Evolutionary conservation across 495 filamentous ascomycete species (phyloP).

Genomic region (Lasiosphaeria hispida): DNA sequence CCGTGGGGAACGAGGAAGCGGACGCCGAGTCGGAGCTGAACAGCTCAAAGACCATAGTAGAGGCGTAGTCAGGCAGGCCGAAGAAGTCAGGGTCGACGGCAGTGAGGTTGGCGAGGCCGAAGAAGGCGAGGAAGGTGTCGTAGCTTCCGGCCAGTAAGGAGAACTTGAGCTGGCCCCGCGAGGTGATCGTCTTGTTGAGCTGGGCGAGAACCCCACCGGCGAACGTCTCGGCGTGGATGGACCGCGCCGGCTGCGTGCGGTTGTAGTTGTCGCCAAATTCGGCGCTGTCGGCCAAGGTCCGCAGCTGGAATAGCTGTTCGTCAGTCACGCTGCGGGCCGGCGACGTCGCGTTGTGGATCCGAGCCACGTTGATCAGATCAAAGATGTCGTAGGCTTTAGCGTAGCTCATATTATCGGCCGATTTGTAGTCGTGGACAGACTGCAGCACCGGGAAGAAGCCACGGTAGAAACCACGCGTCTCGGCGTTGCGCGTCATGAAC

Average conservation of each 20-base stretch:
- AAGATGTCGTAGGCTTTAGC: conserved; percentile 25
- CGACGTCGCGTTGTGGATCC: conserved; percentile 21
- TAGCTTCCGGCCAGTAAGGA: conserved; percentile 23
- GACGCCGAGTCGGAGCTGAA: conserved; percentile 1
- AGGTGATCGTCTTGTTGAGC: conserved; percentile 18
- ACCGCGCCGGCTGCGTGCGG: conserved; percentile 16
- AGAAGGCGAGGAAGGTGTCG: conserved; percentile 25
- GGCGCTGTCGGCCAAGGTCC: conserved; percentile 24
- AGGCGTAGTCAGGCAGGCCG: conserved; percentile 22
- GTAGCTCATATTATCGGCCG: conserved; percentile 13
- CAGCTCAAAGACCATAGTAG: conserved; percentile 25
- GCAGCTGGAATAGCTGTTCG: conserved; percentile 17
- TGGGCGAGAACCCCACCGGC: conserved; percentile 14
- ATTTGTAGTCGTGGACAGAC: conserved; percentile 9
- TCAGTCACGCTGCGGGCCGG: conserved; percentile 4
- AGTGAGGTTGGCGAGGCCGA: conserved; percentile 17
- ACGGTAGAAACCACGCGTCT: conserved; percentile 21
- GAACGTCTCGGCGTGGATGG: conserved; percentile 17
- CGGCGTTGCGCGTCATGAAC: conserved; percentile 9
- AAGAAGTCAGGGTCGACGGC: conserved; percentile 9
- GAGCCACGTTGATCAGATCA: conserved; percentile 23
- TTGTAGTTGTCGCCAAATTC: conserved; percentile 33
- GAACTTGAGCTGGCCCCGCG: conserved; percentile 16
- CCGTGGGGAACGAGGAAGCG: not conserved
- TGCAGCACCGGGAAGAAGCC: conserved; percentile 13